These are phyloP conservation scores for Beauveria sp. DNA, from an alignment of 2,329 filamentous ascomycete genomes.

Conservation along the genomic window DNA sequence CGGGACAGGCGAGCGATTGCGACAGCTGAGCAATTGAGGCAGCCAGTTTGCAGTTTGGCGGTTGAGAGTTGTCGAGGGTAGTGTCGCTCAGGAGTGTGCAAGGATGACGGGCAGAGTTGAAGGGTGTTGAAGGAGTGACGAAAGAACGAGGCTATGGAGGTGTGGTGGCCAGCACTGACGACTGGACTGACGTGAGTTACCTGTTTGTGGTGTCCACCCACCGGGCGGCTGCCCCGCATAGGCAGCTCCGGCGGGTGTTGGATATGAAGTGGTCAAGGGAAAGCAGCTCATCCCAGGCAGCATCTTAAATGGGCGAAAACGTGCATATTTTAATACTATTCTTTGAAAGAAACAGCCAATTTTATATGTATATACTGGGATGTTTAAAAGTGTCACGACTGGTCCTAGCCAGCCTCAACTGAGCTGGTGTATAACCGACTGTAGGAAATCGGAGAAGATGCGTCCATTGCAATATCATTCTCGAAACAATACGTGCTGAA, in stretches of 20 bases:
- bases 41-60: neutral
- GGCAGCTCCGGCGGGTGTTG: neutral
- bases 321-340: neutral
- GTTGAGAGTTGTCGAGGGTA: neutral
- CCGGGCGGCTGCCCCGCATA: neutral
- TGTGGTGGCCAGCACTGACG: conserved; percentile 1
- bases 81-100: neutral
- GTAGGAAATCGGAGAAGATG: too few relatives aligned
- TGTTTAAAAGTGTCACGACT: too few relatives aligned
- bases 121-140: conserved; percentile 3
- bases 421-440: too few relatives aligned
- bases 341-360: neutral
- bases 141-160: neutral
- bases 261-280: neutral
- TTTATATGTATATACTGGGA: neutral
- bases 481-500: too few relatives aligned
- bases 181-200: conserved; percentile 3
- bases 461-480: too few relatives aligned
- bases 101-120: neutral
- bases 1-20: neutral
- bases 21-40: neutral
- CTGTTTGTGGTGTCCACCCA: neutral
- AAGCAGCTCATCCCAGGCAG: neutral
- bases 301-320: neutral
- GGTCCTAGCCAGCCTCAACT: too few relatives aligned